Base-by-base conservation (phyloP, 805 yeast species). In the Kazachstania bromeliacearum region DNA sequence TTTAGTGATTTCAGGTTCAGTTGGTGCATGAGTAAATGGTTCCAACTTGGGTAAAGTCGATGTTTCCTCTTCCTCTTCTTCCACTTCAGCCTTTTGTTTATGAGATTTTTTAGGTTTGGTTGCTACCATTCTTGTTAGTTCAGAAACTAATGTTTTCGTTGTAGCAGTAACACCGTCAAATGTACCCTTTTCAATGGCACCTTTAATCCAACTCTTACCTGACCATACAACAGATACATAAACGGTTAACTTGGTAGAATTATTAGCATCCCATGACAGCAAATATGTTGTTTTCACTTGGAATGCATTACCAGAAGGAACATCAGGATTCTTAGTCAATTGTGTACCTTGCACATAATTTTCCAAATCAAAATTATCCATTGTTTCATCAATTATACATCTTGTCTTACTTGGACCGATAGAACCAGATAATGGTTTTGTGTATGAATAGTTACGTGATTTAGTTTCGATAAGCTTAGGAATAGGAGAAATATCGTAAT, bases 331-430 rank as follows among this genome's bases (percentile, higher is more conserved):
- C 33, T 67, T 70, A 0, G 87, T 76, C 1, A 64, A 54, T 44
- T 79, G 83, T 3, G 69, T 64, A 2, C 77, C 73, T 21, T 66
- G 62, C 16, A 76, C 64, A 38, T 54, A 60, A 18, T 64, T 60
- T 5, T 69, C 63, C 14, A 71, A 63, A 47, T 80, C 77, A 37
- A 52, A 62, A 29, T 68, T 63, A 21, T 75, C 74, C 13, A 81
- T 50, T 2, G 66, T 66, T 49, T 83, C 94, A 4, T 67, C 64
- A 32, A 82, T 77, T 13, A 65, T 54, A 62, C 89, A 81, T 39
- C 60, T 61, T 0, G 94, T 81, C 46, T 80, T 81, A 46, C 79
- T 80, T 5, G 92, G 92, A 0, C 89, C 92, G 37, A 83, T 75
- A 0, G 84, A 70, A 2, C 73, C 77, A 34, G 69, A 64, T 29